Evolutionary conservation across 305 asterid genomes (phyloP).

Genomic region (Fraxinus ornus): DNA sequence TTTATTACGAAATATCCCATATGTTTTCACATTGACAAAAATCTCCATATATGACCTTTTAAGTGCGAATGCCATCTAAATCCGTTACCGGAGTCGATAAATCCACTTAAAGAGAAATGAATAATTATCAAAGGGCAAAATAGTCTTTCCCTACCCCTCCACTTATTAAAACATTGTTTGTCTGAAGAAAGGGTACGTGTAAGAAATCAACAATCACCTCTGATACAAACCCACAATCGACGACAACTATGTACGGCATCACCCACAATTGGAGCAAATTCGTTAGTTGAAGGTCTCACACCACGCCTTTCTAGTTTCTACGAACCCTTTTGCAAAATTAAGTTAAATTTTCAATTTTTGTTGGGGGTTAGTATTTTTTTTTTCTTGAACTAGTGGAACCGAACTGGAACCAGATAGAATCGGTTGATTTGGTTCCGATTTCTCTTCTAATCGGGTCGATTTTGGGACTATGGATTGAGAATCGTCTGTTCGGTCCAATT

Average conservation of each 20-base stretch:
- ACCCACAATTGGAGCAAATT: not conserved
- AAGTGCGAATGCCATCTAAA: not conserved
- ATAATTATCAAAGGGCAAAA: not conserved
- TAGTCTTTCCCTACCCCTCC: not conserved
- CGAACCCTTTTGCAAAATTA: not conserved
- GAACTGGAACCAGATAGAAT: no score
- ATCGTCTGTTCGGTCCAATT: no score
- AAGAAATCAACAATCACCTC: not conserved
- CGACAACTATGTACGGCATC: not conserved
- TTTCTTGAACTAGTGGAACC: no score
- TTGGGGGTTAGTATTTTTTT: no score
- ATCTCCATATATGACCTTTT: not conserved
- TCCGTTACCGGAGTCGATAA: no score
- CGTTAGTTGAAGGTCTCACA: not conserved
- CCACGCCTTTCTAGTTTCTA: not conserved
- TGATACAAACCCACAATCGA: not conserved
- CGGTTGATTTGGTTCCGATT: no score
- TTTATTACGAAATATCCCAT: not conserved
- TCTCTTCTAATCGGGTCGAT: no score
- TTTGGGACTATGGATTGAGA: no score
- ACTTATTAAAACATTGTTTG: not conserved
- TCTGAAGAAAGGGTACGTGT: not conserved
- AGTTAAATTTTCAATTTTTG: not conserved
- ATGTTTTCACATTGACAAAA: not conserved
- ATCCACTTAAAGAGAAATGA: not conserved